phyloP scores from a whole-genome alignment of 2,329 filamentous ascomycete species.

The Mycosphaerella arachidis region DNA sequence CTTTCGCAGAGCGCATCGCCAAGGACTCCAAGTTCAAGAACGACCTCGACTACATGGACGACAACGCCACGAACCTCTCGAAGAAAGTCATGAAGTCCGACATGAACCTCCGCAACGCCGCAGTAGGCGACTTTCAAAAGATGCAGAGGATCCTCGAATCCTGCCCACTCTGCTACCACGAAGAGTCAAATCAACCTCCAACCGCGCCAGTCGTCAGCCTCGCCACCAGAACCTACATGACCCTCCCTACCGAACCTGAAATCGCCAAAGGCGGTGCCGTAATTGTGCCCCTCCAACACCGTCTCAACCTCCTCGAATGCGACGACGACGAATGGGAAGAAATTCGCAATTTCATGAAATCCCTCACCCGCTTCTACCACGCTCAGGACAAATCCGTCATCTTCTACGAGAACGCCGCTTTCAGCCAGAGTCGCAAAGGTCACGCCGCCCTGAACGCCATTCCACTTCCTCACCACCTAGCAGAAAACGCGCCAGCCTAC shows the following conservation, averaged over 20 bases:
- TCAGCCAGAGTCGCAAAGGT: conserved; percentile 63
- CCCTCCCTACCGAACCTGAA: conserved; percentile 84
- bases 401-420: conserved; percentile 95
- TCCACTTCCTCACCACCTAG: conserved; percentile 85
- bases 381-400: conserved; percentile 86
- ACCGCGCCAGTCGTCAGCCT: conserved; percentile 81
- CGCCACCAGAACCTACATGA: conserved; percentile 80
- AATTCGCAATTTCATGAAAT: conserved; percentile 98
- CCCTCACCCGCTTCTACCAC: conserved; percentile 87
- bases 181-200: conserved; percentile 68
- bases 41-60: conserved; percentile 94
- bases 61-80: conserved; percentile 87
- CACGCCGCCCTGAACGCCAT: conserved; percentile 85
- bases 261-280: conserved; percentile 76
- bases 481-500: conserved; percentile 86
- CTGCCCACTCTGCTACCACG: conserved; percentile 89
- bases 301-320: conserved; percentile 87
- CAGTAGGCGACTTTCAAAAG: conserved; percentile 84
- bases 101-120: conserved; percentile 78
- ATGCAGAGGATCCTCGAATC: conserved; percentile 79
- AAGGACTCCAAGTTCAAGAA: conserved; percentile 89
- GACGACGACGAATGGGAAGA: conserved; percentile 99
- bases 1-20: conserved; percentile 86
- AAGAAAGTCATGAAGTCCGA: conserved; percentile 83
- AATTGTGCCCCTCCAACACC: conserved; percentile 84